A percentile compares a stretch with the other conserved stretches of the same genome.
These are phyloP conservation scores for Lactarius sanguifluus DNA, from an alignment of 768 basidiomycete species.

Conservation along the genomic window DNA sequence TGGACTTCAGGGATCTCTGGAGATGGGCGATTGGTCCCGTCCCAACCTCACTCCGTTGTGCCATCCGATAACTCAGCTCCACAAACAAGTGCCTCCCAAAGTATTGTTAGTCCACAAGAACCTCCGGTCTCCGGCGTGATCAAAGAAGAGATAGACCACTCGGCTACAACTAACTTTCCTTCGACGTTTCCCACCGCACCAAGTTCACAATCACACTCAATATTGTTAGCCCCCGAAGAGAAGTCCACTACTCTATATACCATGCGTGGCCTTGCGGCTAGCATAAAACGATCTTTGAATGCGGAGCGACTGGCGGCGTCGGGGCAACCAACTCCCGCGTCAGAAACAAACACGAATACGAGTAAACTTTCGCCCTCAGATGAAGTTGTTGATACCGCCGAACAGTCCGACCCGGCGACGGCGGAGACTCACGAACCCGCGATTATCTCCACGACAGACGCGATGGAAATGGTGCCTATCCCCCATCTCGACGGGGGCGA, in stretches of 20 bases:
- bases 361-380: constrained; percentile 1
- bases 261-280: constrained; percentile 24
- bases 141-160: background rate
- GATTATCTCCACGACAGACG: background rate
- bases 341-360: background rate
- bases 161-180: background rate
- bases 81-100: background rate
- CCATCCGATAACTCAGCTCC: background rate
- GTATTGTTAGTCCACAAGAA: background rate
- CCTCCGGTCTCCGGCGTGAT: background rate
- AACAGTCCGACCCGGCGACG: background rate
- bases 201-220: constrained; percentile 20
- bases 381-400: background rate
- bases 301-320: constrained; percentile 22
- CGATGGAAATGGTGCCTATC: background rate
- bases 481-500: background rate
- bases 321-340: background rate
- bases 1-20: background rate
- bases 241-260: constrained; percentile 16
- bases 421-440: background rate
- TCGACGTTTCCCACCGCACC: background rate
- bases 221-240: constrained; percentile 18
- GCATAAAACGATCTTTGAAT: constrained; percentile 24
- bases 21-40: background rate
- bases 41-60: background rate